These are phyloP conservation scores for Dendrocalamus latiflorus DNA, from an alignment of 202 grass and related monocot genomes.

Conservation along the genomic window DNA sequence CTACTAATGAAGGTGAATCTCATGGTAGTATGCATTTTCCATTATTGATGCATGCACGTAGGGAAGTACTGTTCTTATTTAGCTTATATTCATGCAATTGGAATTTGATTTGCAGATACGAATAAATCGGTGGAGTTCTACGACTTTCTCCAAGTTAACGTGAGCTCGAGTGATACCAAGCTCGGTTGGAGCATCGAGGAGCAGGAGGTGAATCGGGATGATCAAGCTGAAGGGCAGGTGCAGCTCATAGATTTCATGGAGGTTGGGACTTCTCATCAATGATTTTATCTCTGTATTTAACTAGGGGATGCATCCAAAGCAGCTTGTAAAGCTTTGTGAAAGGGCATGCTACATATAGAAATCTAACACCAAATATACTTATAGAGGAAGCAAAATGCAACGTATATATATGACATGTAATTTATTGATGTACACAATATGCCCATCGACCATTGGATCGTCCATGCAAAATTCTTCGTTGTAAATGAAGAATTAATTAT, in stretches of 20 bases:
- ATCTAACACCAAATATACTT: constrained; percentile 47
- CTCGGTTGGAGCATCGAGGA: constrained; percentile 73
- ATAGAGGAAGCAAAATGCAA: constrained; percentile 48
- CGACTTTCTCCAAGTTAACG: constrained; percentile 87
- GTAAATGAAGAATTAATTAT: constrained; percentile 21
- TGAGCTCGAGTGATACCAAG: constrained; percentile 69
- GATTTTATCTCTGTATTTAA: constrained; percentile 54
- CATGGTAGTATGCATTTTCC: neutral
- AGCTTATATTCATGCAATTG: neutral
- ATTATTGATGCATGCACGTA: neutral
- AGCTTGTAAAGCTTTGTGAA: constrained; percentile 53
- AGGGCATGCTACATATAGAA: constrained; percentile 36
- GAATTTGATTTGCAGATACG: constrained; percentile 32
- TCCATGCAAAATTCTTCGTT: constrained; percentile 20
- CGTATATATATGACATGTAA: constrained; percentile 51
- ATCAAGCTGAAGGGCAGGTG: constrained; percentile 41
- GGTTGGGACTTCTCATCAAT: constrained; percentile 53
- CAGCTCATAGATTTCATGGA: constrained; percentile 89
- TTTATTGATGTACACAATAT: constrained; percentile 39
- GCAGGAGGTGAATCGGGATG: constrained; percentile 53
- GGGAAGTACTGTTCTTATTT: neutral
- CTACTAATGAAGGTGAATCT: constrained; percentile 43
- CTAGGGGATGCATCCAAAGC: constrained; percentile 49
- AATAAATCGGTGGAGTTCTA: constrained; percentile 72
- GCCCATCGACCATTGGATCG: neutral